Percentiles rank a stretch among this genome's conserved stretches.
Conservation (phyloP, 2,329 filamentous ascomycete species). For the Fusarium beomiforme region DNA sequence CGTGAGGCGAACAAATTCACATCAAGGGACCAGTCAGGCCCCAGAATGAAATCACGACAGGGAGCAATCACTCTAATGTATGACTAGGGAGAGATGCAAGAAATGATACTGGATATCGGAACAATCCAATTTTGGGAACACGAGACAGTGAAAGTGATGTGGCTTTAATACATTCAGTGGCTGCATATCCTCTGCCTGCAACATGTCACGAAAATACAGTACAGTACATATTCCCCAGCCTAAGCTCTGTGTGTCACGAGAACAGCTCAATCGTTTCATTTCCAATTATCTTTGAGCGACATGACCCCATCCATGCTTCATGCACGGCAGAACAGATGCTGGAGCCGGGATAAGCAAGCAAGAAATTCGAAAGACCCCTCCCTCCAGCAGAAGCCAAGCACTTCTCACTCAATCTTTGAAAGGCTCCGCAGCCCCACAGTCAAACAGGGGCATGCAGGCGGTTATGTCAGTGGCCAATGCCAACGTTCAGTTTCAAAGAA, state of each 20-base stretch:
- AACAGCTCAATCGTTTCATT: background rate
- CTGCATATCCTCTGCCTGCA: too few relatives aligned
- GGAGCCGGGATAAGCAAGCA: constrained; percentile 34
- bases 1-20: constrained; percentile 32
- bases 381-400: constrained; percentile 32
- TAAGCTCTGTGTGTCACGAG: constrained; percentile 6
- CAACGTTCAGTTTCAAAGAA: constrained; percentile 2
- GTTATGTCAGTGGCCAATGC: constrained; percentile 31
- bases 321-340: constrained; percentile 27
- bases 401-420: constrained; percentile 14
- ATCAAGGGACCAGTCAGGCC: constrained; percentile 33
- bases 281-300: background rate
- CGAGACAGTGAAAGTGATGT: constrained; percentile 6
- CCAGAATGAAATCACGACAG: constrained; percentile 29
- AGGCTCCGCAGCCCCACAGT: constrained; percentile 39
- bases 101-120: constrained; percentile 21
- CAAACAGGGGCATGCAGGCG: constrained; percentile 36
- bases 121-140: background rate
- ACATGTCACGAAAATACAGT: too few relatives aligned
- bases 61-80: constrained; percentile 26
- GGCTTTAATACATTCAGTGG: constrained; percentile 4
- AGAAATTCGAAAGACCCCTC: constrained; percentile 33
- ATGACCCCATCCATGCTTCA: constrained; percentile 9
- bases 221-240: too few relatives aligned
- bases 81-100: constrained; percentile 28